These are phyloP conservation scores for Barbarea vulgaris DNA, from an alignment of 345 rosid species.

Conservation along the genomic window DNA sequence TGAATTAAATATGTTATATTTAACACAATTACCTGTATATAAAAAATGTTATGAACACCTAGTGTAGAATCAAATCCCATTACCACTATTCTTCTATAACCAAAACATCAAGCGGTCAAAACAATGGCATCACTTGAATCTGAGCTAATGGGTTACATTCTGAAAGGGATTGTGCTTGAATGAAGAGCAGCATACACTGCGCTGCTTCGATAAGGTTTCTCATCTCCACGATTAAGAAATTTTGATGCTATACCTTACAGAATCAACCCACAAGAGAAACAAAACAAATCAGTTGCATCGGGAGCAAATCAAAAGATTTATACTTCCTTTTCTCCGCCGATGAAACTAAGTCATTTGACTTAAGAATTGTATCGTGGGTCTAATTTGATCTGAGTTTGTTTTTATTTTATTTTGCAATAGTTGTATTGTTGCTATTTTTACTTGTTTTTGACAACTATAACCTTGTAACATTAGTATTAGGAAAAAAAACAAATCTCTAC, in stretches of 20 bases:
- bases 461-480: too few relatives aligned
- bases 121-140: conserved; percentile 50
- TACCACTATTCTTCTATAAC: background rate
- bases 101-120: too few relatives aligned
- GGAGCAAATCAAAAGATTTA: background rate
- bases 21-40: too few relatives aligned
- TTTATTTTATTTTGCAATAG: too few relatives aligned
- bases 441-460: too few relatives aligned
- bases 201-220: conserved; percentile 77
- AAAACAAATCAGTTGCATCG: background rate
- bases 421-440: too few relatives aligned
- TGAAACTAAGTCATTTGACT: too few relatives aligned
- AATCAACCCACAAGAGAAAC: background rate
- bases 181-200: conserved; percentile 88
- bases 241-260: conserved; percentile 64
- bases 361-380: too few relatives aligned
- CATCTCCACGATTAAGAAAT: conserved; percentile 58
- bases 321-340: too few relatives aligned
- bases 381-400: too few relatives aligned
- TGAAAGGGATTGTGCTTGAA: conserved; percentile 70
- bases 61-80: background rate
- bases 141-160: conserved; percentile 60
- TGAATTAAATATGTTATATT: background rate
- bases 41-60: too few relatives aligned
- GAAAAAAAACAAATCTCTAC: too few relatives aligned